Evolutionary conservation across 164 flowering plant species (phyloP).

Genomic region (Paratinospora sagittata): DNA sequence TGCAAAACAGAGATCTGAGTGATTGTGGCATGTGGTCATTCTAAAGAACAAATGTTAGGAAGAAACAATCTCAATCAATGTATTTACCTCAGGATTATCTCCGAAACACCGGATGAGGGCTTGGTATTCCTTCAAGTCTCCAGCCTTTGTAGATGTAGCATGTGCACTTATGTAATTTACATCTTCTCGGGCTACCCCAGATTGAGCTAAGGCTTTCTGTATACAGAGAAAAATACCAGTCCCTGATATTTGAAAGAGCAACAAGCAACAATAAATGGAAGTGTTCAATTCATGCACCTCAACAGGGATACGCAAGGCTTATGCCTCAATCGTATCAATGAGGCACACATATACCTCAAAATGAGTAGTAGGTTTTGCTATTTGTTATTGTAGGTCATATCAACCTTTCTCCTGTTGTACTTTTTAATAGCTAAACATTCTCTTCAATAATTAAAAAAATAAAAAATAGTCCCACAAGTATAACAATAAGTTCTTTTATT

Average conservation of each 20-base stretch:
- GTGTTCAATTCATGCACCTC: too few relatives aligned
- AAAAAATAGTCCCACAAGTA: too few relatives aligned
- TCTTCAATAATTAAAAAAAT: too few relatives aligned
- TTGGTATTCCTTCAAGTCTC: slow-evolving; percentile 77
- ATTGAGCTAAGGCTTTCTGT: slow-evolving; percentile 74
- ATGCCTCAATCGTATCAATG: too few relatives aligned
- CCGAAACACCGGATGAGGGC: slow-evolving; percentile 88
- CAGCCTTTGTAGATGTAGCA: slow-evolving; percentile 93
- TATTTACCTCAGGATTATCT: slow-evolving; percentile 68
- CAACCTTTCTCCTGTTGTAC: too few relatives aligned
- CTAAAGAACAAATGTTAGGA: background rate
- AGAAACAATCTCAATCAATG: slow-evolving; percentile 3
- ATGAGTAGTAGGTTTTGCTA: too few relatives aligned
- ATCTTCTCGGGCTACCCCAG: slow-evolving; percentile 77
- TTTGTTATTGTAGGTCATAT: too few relatives aligned
- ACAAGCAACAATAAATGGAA: background rate
- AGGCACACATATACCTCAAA: too few relatives aligned
- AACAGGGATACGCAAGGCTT: too few relatives aligned
- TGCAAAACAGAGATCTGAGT: slow-evolving; percentile 18
- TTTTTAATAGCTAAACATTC: too few relatives aligned
- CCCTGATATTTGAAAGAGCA: slow-evolving; percentile 35
- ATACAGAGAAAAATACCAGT: slow-evolving; percentile 76
- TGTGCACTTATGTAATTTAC: slow-evolving; percentile 71
- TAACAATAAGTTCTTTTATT: too few relatives aligned
- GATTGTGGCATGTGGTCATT: background rate